phyloP scores from a whole-genome alignment of 2,329 filamentous ascomycete species.

The Fusarium fujikuroi region DNA sequence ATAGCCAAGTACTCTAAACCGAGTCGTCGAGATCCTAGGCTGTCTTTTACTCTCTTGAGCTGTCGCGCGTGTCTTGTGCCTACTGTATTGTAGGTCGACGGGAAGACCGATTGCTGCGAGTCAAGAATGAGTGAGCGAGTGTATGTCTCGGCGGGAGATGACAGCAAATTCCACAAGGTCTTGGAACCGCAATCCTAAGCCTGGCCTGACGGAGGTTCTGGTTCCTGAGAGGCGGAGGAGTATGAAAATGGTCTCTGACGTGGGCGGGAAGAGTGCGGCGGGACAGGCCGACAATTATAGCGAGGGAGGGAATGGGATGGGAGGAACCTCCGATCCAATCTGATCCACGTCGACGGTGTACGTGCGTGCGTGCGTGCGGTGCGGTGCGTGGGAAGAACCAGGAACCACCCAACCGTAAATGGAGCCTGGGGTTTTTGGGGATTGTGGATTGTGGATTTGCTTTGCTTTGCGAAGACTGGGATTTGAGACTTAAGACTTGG shows the following conservation, averaged over 20 bases:
- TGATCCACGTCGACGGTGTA: slow-evolving; percentile 29
- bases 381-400: slow-evolving; percentile 32
- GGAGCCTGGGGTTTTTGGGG: slow-evolving; percentile 38
- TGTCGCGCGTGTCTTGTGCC: slow-evolving; percentile 9
- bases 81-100: slow-evolving; percentile 16
- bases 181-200: slow-evolving; percentile 37
- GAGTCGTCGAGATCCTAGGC: slow-evolving; percentile 15
- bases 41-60: not conserved
- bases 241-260: slow-evolving; percentile 38
- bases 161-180: slow-evolving; percentile 41
- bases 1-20: slow-evolving; percentile 13
- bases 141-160: slow-evolving; percentile 42
- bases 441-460: slow-evolving; percentile 37
- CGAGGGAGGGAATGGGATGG: slow-evolving; percentile 35
- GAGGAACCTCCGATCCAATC: slow-evolving; percentile 38
- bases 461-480: slow-evolving; percentile 26
- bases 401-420: slow-evolving; percentile 41
- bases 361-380: not conserved
- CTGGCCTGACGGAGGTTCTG: slow-evolving; percentile 29
- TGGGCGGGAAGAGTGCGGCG: slow-evolving; percentile 38
- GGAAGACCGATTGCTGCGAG: slow-evolving; percentile 32
- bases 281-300: slow-evolving; percentile 43
- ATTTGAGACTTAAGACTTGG: slow-evolving; percentile 27
- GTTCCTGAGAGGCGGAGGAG: slow-evolving; percentile 29
- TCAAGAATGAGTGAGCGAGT: slow-evolving; percentile 37